Evolutionary conservation across 129 eudicot species (phyloP), one percentile per base, ranked within the genome.

Genomic region (Centella asiatica): DNA sequence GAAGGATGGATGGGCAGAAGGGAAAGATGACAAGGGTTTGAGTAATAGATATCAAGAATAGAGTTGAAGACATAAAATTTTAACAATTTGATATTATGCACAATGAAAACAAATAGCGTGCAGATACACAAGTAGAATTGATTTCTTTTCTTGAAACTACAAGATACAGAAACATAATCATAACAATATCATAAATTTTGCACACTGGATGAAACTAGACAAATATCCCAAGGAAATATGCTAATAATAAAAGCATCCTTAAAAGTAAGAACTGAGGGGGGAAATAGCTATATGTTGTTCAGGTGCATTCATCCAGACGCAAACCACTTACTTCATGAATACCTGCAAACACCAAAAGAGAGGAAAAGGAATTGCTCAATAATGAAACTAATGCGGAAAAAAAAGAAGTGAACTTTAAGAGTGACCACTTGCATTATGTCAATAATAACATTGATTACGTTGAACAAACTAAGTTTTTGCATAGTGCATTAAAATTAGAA

Each of bases 311-410:
- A 69, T 28, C 62, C 28, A 19, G 66, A 65, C n/a, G 32, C 36
- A 31, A 37, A 44, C 44, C 5, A 90, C 95, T 86, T 81, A 90
- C 97, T 79, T 90, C 97, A 75, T 89, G 97, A 61, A 89, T 85
- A 69, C 96, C 96, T 88, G 96, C 81, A 81, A 75, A 64, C 44
- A 61, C 34, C 67, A 50, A 54, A 67, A 12, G 24, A 57, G 60
- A 51, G 23, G 47, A 50, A 62, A 34, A 3, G 9, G 9, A 3
- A 34, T 34, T 34, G 4, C 9, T 34, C 9, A 34, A 34, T 34
- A 9, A 3, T 34, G n/a, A n/a, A n/a, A n/a, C n/a, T n/a, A 9
- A 13, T 26, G 27, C 52, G 25, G 8, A 29, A 32, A 29, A 15
- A 32, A 26, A 60, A 56, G n/a, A 66, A 27, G 25, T 37, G 14